Evolutionary conservation across 2,329 filamentous ascomycete genomes (phyloP), one percentile per base, ranked within the genome.

Genomic region (Epichloe uncinata): DNA sequence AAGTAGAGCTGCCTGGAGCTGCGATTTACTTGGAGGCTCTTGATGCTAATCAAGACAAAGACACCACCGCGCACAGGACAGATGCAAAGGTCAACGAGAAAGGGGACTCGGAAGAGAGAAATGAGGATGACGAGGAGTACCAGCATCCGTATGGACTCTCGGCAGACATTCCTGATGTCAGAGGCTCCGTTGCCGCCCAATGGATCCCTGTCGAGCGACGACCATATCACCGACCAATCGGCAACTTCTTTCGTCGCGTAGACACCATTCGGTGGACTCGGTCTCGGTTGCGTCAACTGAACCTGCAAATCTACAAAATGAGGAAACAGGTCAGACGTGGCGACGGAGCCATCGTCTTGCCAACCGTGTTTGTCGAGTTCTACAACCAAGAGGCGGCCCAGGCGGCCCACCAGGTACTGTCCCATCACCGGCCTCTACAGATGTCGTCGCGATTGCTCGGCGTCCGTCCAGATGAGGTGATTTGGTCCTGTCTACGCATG

Each of bases 231-330:
- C 63, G 73, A 0, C 69, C 76, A 5, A 65, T 93, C 20, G 78
- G 77, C 15, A 73, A 86, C 45, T 77, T 90, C 56, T 86, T 89
- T 57, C 83, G 88, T 62, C 93, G 95, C 65, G 90, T 96, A 15
- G 93, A 98, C 68, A 93, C 89, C 0, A 96, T 98, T 65, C 81
- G 91, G 54, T 96, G 86, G 85, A 85, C 82, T 55, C 85, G 93
- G 47, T 72, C 75, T 1, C 60, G 67, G 4, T 58, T 72, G 2
- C 64, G 65, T 26, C 61, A 69, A 2, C 58, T 72, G 13, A 71
- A 69, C 44, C 53, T 61, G 0, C 62, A 67, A 15, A 71, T 72
- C 33, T 65, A 59, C 53, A 85, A 94, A 65, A 79, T 96, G 48
- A 78, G 84, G 55, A 81, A 81, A 45, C 77, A 94, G 42, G 82